Evolutionary conservation across 1,284 basidiomycete species (phyloP), one percentile per base, ranked within the genome.

Genomic region (Trichosporon faecale): DNA sequence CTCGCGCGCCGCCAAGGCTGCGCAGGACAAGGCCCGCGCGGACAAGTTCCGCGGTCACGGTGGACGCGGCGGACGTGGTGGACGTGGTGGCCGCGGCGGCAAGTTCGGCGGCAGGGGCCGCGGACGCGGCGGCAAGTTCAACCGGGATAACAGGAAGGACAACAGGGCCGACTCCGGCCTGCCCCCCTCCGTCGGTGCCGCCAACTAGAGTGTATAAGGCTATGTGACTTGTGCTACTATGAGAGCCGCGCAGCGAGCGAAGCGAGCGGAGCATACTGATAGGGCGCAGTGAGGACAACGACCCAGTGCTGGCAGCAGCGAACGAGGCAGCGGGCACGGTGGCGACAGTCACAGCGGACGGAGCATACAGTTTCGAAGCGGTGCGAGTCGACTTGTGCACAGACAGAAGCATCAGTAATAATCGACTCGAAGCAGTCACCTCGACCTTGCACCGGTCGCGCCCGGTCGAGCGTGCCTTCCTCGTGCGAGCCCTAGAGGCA

Each of bases 1-100:
- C 14, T 80, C 81, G 63, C 80, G 81, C 68, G 82, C 85, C 44
- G 90, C 90, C 67, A 89, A 90, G 55, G 89, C 91, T 69, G 86
- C 91, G 76, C 25, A 78, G 78, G 37, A 61, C 23, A 57, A 70
- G 46, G 76, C 74, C 57, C 70, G 75, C 21, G 66, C 73, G 14
- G 77, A 81, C 49, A 31, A 33, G 29, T 40, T 76, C 37, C 55
- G 73, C 31, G 75, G 77, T 29, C 68, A 76, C 8, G 68, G 81
- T 12, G 78, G 84, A 1, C 72, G 81, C 8, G 77, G 80, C 25
- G 79, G 79, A 37, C 35, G 35, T 37, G 70, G 77, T 3, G n/a
- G n/a, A 25, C 61, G 76, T 37, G 70, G 77, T 3, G 70, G 61
- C 35, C 66, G 66, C 52, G 66, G 65, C n/a, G 66, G 57, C 57